Evolutionary conservation across 1,139 yeast species (phyloP).

Genomic region (Yamadazyma conglobata): DNA sequence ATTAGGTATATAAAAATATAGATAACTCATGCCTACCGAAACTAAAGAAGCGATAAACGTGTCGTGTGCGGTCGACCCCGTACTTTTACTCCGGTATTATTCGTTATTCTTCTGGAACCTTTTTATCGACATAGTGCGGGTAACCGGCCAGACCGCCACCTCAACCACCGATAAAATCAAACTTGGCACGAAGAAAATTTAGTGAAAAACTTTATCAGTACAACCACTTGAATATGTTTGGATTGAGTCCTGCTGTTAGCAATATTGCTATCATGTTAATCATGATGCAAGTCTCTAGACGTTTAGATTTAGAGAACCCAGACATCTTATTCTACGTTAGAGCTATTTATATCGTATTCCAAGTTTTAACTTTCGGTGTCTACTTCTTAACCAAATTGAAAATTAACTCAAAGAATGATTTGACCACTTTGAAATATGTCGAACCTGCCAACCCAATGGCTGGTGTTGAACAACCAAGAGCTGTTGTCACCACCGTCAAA

Average conservation of each 20-base stretch:
- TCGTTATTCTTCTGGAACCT: conserved; percentile 3
- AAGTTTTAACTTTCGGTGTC: conserved; percentile 58
- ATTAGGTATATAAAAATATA: conserved; percentile 1
- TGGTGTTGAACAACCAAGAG: conserved; percentile 69
- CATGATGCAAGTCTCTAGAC: conserved; percentile 95
- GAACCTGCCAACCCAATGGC: conserved; percentile 81
- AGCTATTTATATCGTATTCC: conserved; percentile 65
- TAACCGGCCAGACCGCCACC: conserved; percentile 3
- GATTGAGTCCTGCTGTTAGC: conserved; percentile 81
- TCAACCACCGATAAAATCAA: background rate
- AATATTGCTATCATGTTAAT: conserved; percentile 89
- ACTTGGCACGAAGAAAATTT: conserved; percentile 1
- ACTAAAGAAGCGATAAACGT: too few relatives aligned
- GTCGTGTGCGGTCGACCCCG: too few relatives aligned
- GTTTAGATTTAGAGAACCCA: conserved; percentile 87
- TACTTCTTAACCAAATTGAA: conserved; percentile 62
- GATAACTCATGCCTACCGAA: too few relatives aligned
- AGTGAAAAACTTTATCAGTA: background rate
- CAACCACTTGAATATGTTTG: conserved; percentile 16
- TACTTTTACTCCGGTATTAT: background rate
- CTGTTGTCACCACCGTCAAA: conserved; percentile 85
- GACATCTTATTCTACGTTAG: conserved; percentile 73
- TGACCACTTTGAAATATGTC: conserved; percentile 87
- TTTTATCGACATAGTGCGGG: conserved; percentile 4
- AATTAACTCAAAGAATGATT: conserved; percentile 76